Percentiles rank a stretch among this genome's conserved stretches.
Evolutionary conservation across 371 early-diverging fungal species (phyloP).

Genomic region (Mortierella sp.): DNA sequence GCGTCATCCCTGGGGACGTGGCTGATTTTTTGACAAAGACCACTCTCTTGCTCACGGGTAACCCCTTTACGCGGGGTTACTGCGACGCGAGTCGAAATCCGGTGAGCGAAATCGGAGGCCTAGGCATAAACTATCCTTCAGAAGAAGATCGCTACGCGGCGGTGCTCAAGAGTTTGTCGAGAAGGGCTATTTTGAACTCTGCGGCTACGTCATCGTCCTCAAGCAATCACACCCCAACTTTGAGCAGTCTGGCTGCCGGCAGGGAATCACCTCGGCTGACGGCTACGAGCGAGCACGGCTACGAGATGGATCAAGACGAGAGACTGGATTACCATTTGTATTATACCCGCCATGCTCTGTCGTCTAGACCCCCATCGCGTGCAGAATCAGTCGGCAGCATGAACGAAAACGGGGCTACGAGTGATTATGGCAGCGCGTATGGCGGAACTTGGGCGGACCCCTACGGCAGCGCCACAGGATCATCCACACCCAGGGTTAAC

Average conservation of each 20-base stretch:
- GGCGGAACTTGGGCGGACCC: conserved; percentile 26
- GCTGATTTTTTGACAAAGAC: conserved; percentile 65
- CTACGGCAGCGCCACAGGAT: conserved; percentile 23
- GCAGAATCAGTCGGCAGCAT: conserved; percentile 34
- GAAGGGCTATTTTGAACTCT: conserved; percentile 58
- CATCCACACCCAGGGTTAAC: conserved; percentile 42
- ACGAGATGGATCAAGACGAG: conserved; percentile 52
- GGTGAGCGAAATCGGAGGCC: conserved; percentile 36
- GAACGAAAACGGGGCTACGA: conserved; percentile 57
- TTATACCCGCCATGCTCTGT: conserved; percentile 54
- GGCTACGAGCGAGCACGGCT: conserved; percentile 20
- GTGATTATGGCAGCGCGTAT: conserved; percentile 39
- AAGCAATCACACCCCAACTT: conserved; percentile 15
- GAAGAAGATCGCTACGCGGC: conserved; percentile 60
- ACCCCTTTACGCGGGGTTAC: conserved; percentile 65
- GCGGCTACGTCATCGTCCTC: conserved; percentile 41
- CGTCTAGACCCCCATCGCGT: conserved; percentile 50
- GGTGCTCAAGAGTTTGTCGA: conserved; percentile 62
- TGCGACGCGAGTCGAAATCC: conserved; percentile 47
- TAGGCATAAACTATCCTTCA: conserved; percentile 30
- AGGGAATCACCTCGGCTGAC: conserved; percentile 33
- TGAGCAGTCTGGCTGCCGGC: conserved; percentile 2
- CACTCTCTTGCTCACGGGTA: conserved; percentile 68
- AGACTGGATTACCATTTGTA: conserved; percentile 53
- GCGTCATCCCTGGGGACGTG: conserved; percentile 71